phyloP scores from a whole-genome alignment of 176 grass and related monocot genomes.

The Secale cereale region DNA sequence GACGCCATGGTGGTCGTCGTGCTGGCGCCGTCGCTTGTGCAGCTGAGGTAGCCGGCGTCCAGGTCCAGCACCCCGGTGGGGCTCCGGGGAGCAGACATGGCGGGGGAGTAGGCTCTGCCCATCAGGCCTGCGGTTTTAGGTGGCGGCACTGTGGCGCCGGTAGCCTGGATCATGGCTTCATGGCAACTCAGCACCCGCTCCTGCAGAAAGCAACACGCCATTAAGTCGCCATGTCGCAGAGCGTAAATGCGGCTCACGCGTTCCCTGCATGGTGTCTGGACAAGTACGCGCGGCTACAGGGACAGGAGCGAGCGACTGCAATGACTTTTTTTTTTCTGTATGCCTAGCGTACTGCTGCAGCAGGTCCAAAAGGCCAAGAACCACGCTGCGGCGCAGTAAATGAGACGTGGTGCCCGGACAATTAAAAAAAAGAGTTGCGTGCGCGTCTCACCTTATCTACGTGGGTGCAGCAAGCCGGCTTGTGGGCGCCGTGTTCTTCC shows the following conservation, averaged over 20 bases:
- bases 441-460: slow-evolving; percentile 59
- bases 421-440: not conserved
- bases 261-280: not conserved
- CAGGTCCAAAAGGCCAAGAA: not conserved
- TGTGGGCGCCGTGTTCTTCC: slow-evolving; percentile 33
- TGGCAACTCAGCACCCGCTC: slow-evolving; percentile 61
- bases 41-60: slow-evolving; percentile 90
- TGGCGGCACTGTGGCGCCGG: slow-evolving; percentile 17
- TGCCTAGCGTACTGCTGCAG: not conserved
- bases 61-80: slow-evolving; percentile 89
- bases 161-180: slow-evolving; percentile 41
- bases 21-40: slow-evolving; percentile 32
- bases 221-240: not conserved
- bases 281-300: not conserved
- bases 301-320: too few relatives aligned
- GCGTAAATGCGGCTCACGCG: slow-evolving; percentile 31
- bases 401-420: not conserved
- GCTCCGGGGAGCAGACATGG: slow-evolving; percentile 48
- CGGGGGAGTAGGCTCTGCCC: slow-evolving; percentile 7
- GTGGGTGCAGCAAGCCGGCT: slow-evolving; percentile 35
- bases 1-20: not conserved
- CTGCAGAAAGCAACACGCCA: slow-evolving; percentile 41
- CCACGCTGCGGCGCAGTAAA: not conserved
- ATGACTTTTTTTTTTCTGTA: not conserved
- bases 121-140: slow-evolving; percentile 13